These are phyloP conservation scores for Metschnikowia corniflorae DNA, from an alignment of 805 yeast species.

Conservation along the genomic window DNA sequence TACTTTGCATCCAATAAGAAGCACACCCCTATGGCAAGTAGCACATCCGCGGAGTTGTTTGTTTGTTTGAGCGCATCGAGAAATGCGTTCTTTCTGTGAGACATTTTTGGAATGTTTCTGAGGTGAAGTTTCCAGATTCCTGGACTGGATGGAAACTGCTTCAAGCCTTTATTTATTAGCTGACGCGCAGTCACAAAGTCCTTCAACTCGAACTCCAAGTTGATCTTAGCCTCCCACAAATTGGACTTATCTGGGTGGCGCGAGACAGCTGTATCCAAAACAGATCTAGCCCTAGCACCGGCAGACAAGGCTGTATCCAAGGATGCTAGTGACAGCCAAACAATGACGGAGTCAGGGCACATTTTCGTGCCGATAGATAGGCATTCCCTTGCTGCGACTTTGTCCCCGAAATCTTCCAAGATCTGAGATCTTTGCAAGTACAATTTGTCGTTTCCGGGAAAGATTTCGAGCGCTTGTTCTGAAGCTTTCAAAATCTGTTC, in stretches of 20 bases:
- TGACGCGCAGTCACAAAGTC: slow-evolving; percentile 52
- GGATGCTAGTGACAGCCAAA: slow-evolving; percentile 56
- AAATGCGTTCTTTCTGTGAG: slow-evolving; percentile 54
- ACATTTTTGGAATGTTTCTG: slow-evolving; percentile 40
- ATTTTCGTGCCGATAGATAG: slow-evolving; percentile 47
- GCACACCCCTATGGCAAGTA: slow-evolving; percentile 61
- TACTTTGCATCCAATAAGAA: slow-evolving; percentile 65
- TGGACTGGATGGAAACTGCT: slow-evolving; percentile 55
- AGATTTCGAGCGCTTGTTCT: slow-evolving; percentile 46
- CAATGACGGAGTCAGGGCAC: slow-evolving; percentile 38
- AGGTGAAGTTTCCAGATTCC: slow-evolving; percentile 65
- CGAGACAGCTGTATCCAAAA: slow-evolving; percentile 62
- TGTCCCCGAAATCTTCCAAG: slow-evolving; percentile 29
- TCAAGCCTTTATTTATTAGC: slow-evolving; percentile 56
- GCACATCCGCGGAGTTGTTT: slow-evolving; percentile 52
- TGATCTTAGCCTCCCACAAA: slow-evolving; percentile 58
- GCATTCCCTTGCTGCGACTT: slow-evolving; percentile 43
- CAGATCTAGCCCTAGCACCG: slow-evolving; percentile 62
- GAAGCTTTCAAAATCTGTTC: slow-evolving; percentile 24
- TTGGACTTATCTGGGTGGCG: slow-evolving; percentile 45
- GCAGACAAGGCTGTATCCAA: slow-evolving; percentile 41
- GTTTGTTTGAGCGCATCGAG: slow-evolving; percentile 71
- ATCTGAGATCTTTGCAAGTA: slow-evolving; percentile 61
- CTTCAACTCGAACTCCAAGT: slow-evolving; percentile 51
- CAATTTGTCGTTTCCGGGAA: slow-evolving; percentile 50